A percentile compares a stretch with the other conserved stretches of the same genome.
phyloP scores from a whole-genome alignment of 352 stramenopile species.

The Globisporangium parvum region DNA sequence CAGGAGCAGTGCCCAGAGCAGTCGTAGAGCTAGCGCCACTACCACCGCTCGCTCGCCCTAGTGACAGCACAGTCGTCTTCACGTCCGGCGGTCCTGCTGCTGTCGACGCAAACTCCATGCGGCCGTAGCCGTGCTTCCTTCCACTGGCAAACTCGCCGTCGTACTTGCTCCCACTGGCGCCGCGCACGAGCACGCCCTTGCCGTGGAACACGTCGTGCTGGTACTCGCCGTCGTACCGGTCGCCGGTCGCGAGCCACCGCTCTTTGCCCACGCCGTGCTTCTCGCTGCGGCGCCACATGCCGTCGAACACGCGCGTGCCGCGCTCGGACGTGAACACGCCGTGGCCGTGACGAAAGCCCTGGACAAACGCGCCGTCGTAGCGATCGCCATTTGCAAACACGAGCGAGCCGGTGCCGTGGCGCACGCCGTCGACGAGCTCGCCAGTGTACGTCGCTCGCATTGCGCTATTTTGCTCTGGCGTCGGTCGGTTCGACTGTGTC shows the following conservation, averaged over 20 bases:
- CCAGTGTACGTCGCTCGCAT: conserved; percentile 55
- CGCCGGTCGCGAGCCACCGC: conserved; percentile 36
- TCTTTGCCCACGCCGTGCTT: conserved; percentile 54
- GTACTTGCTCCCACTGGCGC: conserved; percentile 42
- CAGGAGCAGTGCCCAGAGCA: not conserved
- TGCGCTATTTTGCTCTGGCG: too few species aligned
- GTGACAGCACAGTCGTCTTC: conserved; percentile 4
- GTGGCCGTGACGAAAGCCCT: conserved; percentile 51
- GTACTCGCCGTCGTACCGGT: conserved; percentile 67
- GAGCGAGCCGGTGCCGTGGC: conserved; percentile 42
- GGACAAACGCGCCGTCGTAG: conserved; percentile 57
- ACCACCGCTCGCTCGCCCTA: not conserved
- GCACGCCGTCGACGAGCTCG: conserved; percentile 47
- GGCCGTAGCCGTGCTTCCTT: conserved; percentile 42
- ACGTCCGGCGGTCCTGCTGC: not conserved
- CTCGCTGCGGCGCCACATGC: conserved; percentile 49
- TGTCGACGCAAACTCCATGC: conserved; percentile 46
- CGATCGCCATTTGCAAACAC: conserved; percentile 58
- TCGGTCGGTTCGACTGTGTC: not conserved
- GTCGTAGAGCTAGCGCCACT: too few species aligned
- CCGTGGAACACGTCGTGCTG: conserved; percentile 48
- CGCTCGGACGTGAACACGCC: conserved; percentile 53
- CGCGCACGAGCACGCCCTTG: conserved; percentile 34
- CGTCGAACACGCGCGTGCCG: conserved; percentile 44
- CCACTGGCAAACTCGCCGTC: conserved; percentile 51